Conservation (phyloP, 192 early-diverging fungal species). For the Rhizophagus sp. region DNA sequence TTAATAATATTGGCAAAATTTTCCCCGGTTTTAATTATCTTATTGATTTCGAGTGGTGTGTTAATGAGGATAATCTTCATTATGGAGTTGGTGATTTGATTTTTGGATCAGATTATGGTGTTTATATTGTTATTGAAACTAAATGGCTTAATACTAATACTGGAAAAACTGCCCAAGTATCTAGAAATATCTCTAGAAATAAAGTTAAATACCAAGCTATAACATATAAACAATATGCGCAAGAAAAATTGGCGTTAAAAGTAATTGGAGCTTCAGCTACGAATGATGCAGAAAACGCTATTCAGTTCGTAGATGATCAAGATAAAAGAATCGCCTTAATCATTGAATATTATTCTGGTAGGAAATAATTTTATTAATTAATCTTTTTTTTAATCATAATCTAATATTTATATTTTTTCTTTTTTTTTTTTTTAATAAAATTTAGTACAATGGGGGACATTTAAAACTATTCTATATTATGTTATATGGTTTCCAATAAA, state of each 20-base stretch:
- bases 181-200: neutral
- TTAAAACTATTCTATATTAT: no score
- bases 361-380: no score
- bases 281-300: neutral
- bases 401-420: no score
- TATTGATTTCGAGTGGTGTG: neutral
- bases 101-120: slow-evolving; percentile 17
- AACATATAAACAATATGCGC: neutral
- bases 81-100: slow-evolving; percentile 1
- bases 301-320: neutral
- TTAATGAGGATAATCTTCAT: no score
- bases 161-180: neutral
- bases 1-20: neutral
- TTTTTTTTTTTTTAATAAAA: no score
- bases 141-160: neutral
- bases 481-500: no score
- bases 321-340: neutral
- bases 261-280: neutral
- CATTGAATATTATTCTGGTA: neutral
- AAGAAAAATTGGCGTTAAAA: neutral
- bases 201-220: neutral
- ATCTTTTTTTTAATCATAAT: no score
- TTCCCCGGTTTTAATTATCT: slow-evolving; percentile 5
- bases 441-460: no score
- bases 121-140: slow-evolving; percentile 12